phyloP scores from a whole-genome alignment of 352 stramenopile genomes.

The Phytophthora megakarya region DNA sequence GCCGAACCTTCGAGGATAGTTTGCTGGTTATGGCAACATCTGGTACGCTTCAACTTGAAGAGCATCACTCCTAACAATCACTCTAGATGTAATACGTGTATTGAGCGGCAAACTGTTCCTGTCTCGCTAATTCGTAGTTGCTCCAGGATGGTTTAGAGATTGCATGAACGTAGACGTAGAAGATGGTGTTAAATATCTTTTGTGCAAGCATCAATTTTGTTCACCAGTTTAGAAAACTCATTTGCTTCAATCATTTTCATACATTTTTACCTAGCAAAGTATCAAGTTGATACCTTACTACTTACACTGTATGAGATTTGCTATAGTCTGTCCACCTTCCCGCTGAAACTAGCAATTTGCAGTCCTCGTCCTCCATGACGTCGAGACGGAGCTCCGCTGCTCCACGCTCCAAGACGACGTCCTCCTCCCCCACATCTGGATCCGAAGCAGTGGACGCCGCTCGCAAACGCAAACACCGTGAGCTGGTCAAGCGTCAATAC shows the following conservation, averaged over 20 bases:
- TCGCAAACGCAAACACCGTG: constrained; percentile 38
- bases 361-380: constrained; percentile 5
- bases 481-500: constrained; percentile 39
- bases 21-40: too few species aligned
- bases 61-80: constrained; percentile 28
- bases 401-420: constrained; percentile 8
- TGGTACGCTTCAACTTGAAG: constrained; percentile 30
- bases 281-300: too few species aligned
- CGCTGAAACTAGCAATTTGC: neutral
- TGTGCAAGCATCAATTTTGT: too few species aligned
- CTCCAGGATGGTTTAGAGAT: too few species aligned
- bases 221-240: too few species aligned
- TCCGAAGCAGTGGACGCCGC: constrained; percentile 23
- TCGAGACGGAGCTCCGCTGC: constrained; percentile 7
- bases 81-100: neutral
- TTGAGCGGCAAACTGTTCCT: too few species aligned
- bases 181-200: too few species aligned
- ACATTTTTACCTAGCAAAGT: too few species aligned
- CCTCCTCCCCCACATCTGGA: constrained; percentile 11
- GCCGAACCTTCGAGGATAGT: too few species aligned
- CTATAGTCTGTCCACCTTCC: neutral
- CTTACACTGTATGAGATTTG: neutral
- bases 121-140: too few species aligned
- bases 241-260: neutral
- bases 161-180: too few species aligned